Evolutionary conservation across 345 rosid genomes (phyloP).

Genomic region (Anastatica hierochuntica): DNA sequence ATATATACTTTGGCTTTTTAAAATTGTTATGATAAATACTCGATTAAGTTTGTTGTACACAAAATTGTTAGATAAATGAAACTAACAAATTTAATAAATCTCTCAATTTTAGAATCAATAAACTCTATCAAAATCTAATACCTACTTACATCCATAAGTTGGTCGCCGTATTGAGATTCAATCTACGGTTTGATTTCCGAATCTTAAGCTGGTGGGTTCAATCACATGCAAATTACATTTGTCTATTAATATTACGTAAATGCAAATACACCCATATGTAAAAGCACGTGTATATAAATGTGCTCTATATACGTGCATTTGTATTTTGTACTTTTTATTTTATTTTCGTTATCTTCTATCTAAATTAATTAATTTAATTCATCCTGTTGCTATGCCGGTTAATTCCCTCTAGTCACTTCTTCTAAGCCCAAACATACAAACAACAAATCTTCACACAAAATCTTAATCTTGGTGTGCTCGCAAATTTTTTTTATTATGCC

Average conservation of each 20-base stretch:
- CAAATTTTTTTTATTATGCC: neutral
- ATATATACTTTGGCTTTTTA: too few relatives aligned
- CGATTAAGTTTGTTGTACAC: too few relatives aligned
- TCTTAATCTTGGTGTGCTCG: slow-evolving; percentile 6
- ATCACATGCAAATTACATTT: slow-evolving; percentile 22
- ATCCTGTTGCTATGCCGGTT: slow-evolving; percentile 1
- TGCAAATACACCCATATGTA: slow-evolving; percentile 7
- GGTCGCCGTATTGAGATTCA: slow-evolving; percentile 11
- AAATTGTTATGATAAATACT: too few relatives aligned
- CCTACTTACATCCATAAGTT: too few relatives aligned
- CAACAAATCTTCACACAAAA: slow-evolving; percentile 17
- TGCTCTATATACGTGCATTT: slow-evolving; percentile 11
- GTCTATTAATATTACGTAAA: slow-evolving; percentile 4
- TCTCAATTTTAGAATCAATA: too few relatives aligned
- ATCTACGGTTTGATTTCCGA: slow-evolving; percentile 11
- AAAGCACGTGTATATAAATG: slow-evolving; percentile 9
- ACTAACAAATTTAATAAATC: too few relatives aligned
- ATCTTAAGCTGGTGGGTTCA: slow-evolving; percentile 21
- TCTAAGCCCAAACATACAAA: slow-evolving; percentile 14
- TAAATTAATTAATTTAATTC: slow-evolving; percentile 3
- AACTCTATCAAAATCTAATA: too few relatives aligned
- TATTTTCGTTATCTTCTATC: slow-evolving; percentile 11
- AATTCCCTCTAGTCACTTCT: slow-evolving; percentile 15
- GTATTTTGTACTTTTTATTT: neutral
- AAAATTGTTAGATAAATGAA: too few relatives aligned